Evolutionary conservation across 2,329 filamentous ascomycete species (phyloP).

Genomic region (Penicillium italicum): DNA sequence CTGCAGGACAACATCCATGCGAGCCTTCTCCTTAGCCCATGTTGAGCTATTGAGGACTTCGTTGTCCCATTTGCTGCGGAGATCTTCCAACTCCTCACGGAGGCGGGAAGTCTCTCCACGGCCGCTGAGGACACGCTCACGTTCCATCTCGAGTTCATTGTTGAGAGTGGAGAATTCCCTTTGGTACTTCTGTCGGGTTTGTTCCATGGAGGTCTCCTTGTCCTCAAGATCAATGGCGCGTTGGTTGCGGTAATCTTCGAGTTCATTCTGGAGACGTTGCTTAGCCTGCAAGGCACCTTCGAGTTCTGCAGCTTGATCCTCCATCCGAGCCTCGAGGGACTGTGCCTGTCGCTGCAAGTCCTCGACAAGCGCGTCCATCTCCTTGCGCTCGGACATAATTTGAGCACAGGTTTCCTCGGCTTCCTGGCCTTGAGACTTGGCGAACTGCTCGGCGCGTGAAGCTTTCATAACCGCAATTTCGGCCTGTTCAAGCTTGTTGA

Average conservation of each 20-base stretch:
- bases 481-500: slow-evolving; percentile 92
- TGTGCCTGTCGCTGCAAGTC: slow-evolving; percentile 88
- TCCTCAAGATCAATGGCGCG: slow-evolving; percentile 95
- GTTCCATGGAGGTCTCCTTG: slow-evolving; percentile 92
- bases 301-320: slow-evolving; percentile 87
- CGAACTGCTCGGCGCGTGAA: slow-evolving; percentile 86
- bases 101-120: slow-evolving; percentile 80
- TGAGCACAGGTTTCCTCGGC: slow-evolving; percentile 86
- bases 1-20: slow-evolving; percentile 82
- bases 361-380: slow-evolving; percentile 82
- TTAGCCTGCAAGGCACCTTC: slow-evolving; percentile 82
- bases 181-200: slow-evolving; percentile 97
- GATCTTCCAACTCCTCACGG: slow-evolving; percentile 91
- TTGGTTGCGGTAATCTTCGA: slow-evolving; percentile 94
- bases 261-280: slow-evolving; percentile 91
- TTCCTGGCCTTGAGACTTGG: slow-evolving; percentile 82
- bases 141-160: slow-evolving; percentile 87
- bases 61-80: slow-evolving; percentile 96
- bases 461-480: slow-evolving; percentile 95
- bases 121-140: slow-evolving; percentile 82
- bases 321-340: slow-evolving; percentile 82
- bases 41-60: slow-evolving; percentile 96
- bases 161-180: slow-evolving; percentile 83
- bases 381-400: slow-evolving; percentile 87
- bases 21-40: slow-evolving; percentile 96